These are phyloP conservation scores for Trichosanthes cucumerina DNA, from an alignment of 306 rosid species.

Conservation along the genomic window DNA sequence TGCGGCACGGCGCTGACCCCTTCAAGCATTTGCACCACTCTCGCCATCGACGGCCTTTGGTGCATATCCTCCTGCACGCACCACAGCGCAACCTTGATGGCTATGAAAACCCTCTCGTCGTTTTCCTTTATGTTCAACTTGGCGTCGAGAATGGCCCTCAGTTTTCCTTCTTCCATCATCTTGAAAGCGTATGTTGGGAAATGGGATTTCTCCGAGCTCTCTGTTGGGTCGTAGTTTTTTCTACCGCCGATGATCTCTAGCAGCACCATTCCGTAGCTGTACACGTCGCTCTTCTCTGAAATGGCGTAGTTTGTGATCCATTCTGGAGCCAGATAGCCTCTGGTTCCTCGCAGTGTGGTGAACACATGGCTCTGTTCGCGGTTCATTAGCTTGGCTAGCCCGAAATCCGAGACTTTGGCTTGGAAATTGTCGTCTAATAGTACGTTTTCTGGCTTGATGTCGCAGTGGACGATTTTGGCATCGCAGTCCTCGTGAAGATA, in stretches of 20 bases:
- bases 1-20: slow-evolving; percentile 50
- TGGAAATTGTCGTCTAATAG: slow-evolving; percentile 60
- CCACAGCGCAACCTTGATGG: slow-evolving; percentile 74
- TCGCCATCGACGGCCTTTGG: slow-evolving; percentile 69
- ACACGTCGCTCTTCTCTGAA: slow-evolving; percentile 90
- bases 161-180: slow-evolving; percentile 84
- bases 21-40: slow-evolving; percentile 87
- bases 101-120: slow-evolving; percentile 36
- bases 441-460: slow-evolving; percentile 90
- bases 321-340: slow-evolving; percentile 90
- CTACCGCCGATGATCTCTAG: slow-evolving; percentile 82
- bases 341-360: slow-evolving; percentile 79
- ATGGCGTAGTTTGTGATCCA: slow-evolving; percentile 96
- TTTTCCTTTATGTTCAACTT: slow-evolving; percentile 21
- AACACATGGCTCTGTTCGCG: slow-evolving; percentile 87
- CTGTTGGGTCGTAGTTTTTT: slow-evolving; percentile 55
- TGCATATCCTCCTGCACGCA: slow-evolving; percentile 86
- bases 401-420: slow-evolving; percentile 87
- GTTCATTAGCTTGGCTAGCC: slow-evolving; percentile 81
- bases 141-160: slow-evolving; percentile 41
- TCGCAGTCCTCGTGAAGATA: slow-evolving; percentile 91
- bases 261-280: slow-evolving; percentile 81
- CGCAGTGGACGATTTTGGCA: slow-evolving; percentile 78
- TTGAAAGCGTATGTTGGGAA: slow-evolving; percentile 68
- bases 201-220: slow-evolving; percentile 60